Percentiles rank a stretch among this genome's conserved stretches.
phyloP scores from a whole-genome alignment of 2,329 filamentous ascomycete species.

The Penicillium sp. region DNA sequence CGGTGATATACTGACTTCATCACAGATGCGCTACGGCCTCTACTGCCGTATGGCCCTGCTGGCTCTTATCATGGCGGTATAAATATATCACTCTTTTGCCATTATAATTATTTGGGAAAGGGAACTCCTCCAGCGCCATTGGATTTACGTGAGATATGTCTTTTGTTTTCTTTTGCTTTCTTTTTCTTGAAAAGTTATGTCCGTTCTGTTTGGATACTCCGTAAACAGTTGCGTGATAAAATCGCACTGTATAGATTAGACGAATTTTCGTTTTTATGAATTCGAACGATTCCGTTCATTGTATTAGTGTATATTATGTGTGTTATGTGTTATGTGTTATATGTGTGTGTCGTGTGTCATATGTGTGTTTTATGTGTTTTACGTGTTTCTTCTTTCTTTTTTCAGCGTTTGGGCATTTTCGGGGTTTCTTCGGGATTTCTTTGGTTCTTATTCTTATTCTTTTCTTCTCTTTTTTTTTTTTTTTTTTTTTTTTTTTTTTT shows the following conservation, averaged over 20 bases:
- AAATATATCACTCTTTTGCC: conserved; percentile 28
- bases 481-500: not conserved
- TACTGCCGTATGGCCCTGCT: conserved; percentile 98
- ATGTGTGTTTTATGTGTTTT: conserved; percentile 19
- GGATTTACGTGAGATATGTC: conserved; percentile 25
- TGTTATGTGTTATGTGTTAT: conserved; percentile 28
- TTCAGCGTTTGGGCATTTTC: conserved; percentile 13
- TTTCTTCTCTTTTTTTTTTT: conserved; percentile 12
- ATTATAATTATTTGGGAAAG: conserved; percentile 19
- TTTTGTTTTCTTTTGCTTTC: conserved; percentile 11
- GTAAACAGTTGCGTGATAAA: conserved; percentile 33
- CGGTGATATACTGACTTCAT: conserved; percentile 43
- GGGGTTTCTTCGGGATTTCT: conserved; percentile 11
- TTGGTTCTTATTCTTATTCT: conserved; percentile 15
- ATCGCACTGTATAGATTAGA: conserved; percentile 39
- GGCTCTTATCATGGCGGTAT: conserved; percentile 78
- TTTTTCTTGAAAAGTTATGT: conserved; percentile 33
- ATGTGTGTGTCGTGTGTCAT: conserved; percentile 24
- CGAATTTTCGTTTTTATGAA: conserved; percentile 37
- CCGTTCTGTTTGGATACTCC: conserved; percentile 30
- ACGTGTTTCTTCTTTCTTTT: conserved; percentile 20
- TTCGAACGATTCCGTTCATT: conserved; percentile 25
- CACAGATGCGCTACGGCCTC: conserved; percentile 92
- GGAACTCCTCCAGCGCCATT: conserved; percentile 18
- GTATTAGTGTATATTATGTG: conserved; percentile 23